These are phyloP conservation scores for Apiospora saccharicola DNA, from an alignment of 2,329 filamentous ascomycete genomes.

Conservation along the genomic window DNA sequence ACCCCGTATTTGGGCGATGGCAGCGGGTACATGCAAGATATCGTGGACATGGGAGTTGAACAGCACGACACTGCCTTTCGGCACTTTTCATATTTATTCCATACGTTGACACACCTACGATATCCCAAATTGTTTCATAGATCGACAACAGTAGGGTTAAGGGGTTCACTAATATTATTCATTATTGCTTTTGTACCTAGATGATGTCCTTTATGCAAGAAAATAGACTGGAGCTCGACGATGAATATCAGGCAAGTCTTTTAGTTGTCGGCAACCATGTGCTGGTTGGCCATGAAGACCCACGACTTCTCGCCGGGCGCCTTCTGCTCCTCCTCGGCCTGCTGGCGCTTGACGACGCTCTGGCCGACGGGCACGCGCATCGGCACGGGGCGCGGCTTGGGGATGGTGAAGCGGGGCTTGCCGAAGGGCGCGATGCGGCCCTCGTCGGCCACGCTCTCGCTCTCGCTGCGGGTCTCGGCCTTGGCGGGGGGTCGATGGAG, in stretches of 20 bases:
- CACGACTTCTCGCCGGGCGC: constrained; percentile 30
- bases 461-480: not conserved
- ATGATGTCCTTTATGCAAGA: not conserved
- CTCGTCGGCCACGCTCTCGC: not conserved
- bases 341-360: constrained; percentile 14
- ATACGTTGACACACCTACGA: not conserved
- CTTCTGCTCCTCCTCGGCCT: constrained; percentile 8
- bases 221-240: not conserved
- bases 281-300: constrained; percentile 36
- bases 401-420: constrained; percentile 33
- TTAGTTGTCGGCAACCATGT: constrained; percentile 25
- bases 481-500: constrained; percentile 36
- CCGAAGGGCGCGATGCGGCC: constrained; percentile 31
- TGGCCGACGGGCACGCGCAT: constrained; percentile 22
- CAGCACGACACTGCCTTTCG: not conserved
- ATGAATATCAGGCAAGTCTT: not conserved
- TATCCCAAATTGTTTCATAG: not conserved
- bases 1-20: not conserved
- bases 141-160: not conserved
- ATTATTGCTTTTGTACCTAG: constrained; percentile 1
- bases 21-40: too few species aligned
- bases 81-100: not conserved
- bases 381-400: constrained; percentile 27
- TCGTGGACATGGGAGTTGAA: not conserved
- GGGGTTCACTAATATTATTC: constrained; percentile 4